These are phyloP conservation scores for Glebionis coronaria DNA, from an alignment of 129 eudicot genomes.

Conservation along the genomic window DNA sequence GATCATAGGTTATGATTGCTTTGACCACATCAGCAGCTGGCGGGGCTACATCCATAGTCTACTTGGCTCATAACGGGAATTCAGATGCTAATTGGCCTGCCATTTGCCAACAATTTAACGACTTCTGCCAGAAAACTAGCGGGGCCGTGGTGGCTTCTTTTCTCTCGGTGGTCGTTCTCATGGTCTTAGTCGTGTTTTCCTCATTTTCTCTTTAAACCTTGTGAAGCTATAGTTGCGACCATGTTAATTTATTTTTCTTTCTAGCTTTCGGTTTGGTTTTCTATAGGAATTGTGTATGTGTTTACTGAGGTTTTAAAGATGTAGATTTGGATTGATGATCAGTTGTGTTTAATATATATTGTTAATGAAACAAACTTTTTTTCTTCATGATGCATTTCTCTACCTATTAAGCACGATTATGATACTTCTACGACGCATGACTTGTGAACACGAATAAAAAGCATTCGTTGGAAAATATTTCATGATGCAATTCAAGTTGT, in stretches of 20 bases:
- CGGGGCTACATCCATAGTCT: conserved; percentile 67
- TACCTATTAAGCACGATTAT: not conserved
- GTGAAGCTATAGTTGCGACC: too few species aligned
- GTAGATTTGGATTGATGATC: conserved; percentile 11
- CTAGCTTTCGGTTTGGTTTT: not conserved
- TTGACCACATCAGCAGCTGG: conserved; percentile 65
- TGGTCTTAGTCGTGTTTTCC: conserved; percentile 53
- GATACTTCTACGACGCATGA: too few species aligned
- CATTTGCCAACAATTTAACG: conserved; percentile 67
- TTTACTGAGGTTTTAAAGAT: conserved; percentile 16
- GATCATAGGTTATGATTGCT: conserved; percentile 52
- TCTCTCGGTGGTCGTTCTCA: conserved; percentile 45
- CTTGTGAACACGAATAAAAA: too few species aligned
- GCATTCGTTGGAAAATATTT: too few species aligned
- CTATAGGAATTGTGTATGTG: not conserved
- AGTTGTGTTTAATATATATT: not conserved
- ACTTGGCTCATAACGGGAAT: conserved; percentile 91
- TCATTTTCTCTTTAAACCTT: conserved; percentile 48
- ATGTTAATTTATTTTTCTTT: not conserved
- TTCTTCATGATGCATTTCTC: not conserved
- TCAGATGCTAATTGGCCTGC: conserved; percentile 75
- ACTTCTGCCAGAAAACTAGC: conserved; percentile 58
- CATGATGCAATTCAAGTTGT: too few species aligned
- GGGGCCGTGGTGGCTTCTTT: conserved; percentile 82
- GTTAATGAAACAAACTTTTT: not conserved